Evolutionary conservation across 441 rosid genomes (phyloP).

Genomic region (Biscutella laevigata): DNA sequence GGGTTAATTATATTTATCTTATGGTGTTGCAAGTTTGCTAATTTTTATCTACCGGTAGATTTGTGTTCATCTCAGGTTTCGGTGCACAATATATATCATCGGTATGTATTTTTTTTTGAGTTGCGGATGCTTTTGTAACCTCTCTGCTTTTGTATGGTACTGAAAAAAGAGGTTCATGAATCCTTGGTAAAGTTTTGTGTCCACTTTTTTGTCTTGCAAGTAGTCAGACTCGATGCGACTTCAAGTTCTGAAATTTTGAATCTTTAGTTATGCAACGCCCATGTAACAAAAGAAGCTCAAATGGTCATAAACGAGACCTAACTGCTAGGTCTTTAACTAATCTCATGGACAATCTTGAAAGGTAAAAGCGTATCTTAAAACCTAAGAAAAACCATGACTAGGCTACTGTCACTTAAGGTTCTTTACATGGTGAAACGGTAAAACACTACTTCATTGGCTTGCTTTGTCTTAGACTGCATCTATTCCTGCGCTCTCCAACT

Average conservation of each 20-base stretch:
- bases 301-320: not conserved
- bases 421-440: too few species aligned
- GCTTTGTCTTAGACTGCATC: not conserved
- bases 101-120: not conserved
- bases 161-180: conserved; percentile 2
- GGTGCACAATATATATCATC: not conserved
- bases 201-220: not conserved
- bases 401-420: not conserved
- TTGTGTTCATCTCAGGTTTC: not conserved
- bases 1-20: not conserved
- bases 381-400: conserved; percentile 8
- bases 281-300: not conserved
- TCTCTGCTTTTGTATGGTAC: not conserved
- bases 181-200: not conserved
- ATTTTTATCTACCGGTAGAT: conserved; percentile 5
- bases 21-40: conserved; percentile 15
- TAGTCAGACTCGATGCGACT: not conserved
- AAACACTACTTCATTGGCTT: too few species aligned
- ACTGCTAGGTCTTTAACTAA: not conserved
- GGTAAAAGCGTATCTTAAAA: not conserved
- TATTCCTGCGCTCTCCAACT: not conserved
- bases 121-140: conserved; percentile 6
- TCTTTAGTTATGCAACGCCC: not conserved
- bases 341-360: not conserved
- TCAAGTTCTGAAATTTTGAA: not conserved